Base-by-base conservation (phyloP, 2,329 filamentous ascomycete species). In the Xylariales sp. region DNA sequence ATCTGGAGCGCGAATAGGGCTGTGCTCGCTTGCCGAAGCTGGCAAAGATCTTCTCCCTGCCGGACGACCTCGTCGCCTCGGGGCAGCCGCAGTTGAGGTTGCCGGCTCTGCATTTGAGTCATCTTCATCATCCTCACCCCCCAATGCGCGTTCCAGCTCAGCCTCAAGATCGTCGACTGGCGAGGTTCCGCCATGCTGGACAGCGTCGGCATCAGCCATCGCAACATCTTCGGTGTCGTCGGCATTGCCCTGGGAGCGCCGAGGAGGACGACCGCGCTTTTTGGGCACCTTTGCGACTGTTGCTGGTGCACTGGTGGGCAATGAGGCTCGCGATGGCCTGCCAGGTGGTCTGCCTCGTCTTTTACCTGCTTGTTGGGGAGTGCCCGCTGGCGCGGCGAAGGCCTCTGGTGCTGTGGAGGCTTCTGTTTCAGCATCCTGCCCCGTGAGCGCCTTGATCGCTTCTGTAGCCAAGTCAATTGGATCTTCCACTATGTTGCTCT, bases 381-480 rank as follows among this genome's bases (percentile, higher is more conserved):
- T 58, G 7, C 24, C 27, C 18, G 43, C 19, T 21, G 40, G n/a
- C n/a, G n/a, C n/a, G n/a, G n/a, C n/a, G n/a, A n/a, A n/a, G n/a
- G n/a, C n/a, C n/a, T n/a, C n/a, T n/a, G n/a, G n/a, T n/a, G n/a
- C n/a, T n/a, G n/a, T n/a, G n/a, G n/a, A n/a, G n/a, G n/a, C 9
- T 11, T 21, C 36, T 32, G 28, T 12, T n/a, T 27, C 22, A 14
- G 31, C 11, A 6, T 32, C 41, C 15, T 50, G 41, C 14, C 53
- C 46, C 1, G 55, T 54, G 10, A 61, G 53, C 16, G 58, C 52
- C 20, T 56, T 56, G 36, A 66, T 54, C 18, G 59, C 60, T 5
- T 62, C 59, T 5, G 61, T 59, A 2, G 69, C 70, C 4, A 69
- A 48, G 43, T 71, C 66, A 16, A 69, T 56, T n/a, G 64, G 58